Evolutionary conservation across 2,329 filamentous ascomycete species (phyloP), one percentile per base, ranked within the genome.

Genomic region (Sporothrix brunneoviolacea): DNA sequence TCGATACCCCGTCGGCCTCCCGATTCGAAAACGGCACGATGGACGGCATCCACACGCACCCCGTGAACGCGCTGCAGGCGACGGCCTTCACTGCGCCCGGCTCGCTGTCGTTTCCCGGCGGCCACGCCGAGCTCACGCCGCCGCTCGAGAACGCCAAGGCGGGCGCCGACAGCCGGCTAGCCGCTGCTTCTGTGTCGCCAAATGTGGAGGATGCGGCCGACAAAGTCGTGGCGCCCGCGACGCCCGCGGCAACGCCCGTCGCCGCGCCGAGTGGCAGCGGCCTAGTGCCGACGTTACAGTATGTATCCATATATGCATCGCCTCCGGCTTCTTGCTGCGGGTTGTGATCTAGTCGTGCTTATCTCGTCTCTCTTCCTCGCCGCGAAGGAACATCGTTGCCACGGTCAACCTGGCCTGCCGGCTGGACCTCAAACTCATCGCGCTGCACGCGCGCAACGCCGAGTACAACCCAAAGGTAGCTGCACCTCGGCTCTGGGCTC

Each of bases 361-460:
- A 40, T 12, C 4, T 35, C 10, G 24, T 8, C 8, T 40, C 38
- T 12, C 21, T 24, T 24, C 39, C 39, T n/a, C n/a, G n/a, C n/a
- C n/a, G 1, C 18, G 4, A 88, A 93, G 89, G 83, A 96, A 96
- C 76, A 95, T 97, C 74, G 91, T 97, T 71, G 91, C 93, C 60
- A 98, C 93, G 61, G 93, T 97, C 76, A 97, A 97, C 71, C 80
- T 97, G 65, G 89, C 94, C 76, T 96, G 91, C 74, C 91, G 91
- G 62, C 76, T 97, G 73, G 93, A 98, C 68, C 80, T 98, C 61
- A 97, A 97, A 86, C 97, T 93, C 62, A 97, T 98, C 68, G 93
- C 93, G 62, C 80, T 97, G 67, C 93, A 98, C 71, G 93, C 93
- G 58, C 85, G 93, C 72, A 98, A 97, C 69, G 93, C 93, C 57